Percentiles rank a stretch among this genome's conserved stretches.
phyloP scores from a whole-genome alignment of 1,284 basidiomycete species.

The Puccinia polysora region DNA sequence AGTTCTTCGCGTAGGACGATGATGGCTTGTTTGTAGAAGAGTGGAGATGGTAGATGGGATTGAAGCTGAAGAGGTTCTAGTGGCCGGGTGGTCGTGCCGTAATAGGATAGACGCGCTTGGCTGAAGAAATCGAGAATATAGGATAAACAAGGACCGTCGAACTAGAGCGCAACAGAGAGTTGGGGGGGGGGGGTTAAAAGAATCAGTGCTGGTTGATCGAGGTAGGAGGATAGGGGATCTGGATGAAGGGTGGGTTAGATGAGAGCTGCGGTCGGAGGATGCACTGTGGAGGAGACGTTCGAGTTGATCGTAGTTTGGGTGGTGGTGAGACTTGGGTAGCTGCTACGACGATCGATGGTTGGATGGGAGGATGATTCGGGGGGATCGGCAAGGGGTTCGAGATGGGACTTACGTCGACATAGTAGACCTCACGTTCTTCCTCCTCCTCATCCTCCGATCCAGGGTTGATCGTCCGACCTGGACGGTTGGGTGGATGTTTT shows the following conservation, averaged over 20 bases:
- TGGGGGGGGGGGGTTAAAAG: too few relatives aligned
- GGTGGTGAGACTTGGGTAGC: too few relatives aligned
- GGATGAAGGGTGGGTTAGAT: too few relatives aligned
- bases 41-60: slow-evolving; percentile 66
- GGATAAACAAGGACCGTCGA: slow-evolving; percentile 92
- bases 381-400: background rate
- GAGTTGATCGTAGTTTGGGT: too few relatives aligned
- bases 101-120: slow-evolving; percentile 80
- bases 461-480: slow-evolving; percentile 62
- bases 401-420: slow-evolving; percentile 31
- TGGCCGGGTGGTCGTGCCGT: slow-evolving; percentile 66
- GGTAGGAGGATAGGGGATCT: too few relatives aligned
- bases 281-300: too few relatives aligned
- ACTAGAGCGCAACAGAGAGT: slow-evolving; percentile 59
- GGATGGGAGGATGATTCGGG: background rate
- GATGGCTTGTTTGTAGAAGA: slow-evolving; percentile 93
- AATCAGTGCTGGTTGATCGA: too few relatives aligned
- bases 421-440: slow-evolving; percentile 42
- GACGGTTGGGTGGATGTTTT: slow-evolving; percentile 62
- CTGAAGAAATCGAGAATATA: slow-evolving; percentile 89
- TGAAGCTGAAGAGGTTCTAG: slow-evolving; percentile 56
- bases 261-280: too few relatives aligned
- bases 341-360: too few relatives aligned
- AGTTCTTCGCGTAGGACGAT: slow-evolving; percentile 96
- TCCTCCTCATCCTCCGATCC: slow-evolving; percentile 55